Evolutionary conservation across 306 rosid species (phyloP).

Genomic region (Purshia tridentata): DNA sequence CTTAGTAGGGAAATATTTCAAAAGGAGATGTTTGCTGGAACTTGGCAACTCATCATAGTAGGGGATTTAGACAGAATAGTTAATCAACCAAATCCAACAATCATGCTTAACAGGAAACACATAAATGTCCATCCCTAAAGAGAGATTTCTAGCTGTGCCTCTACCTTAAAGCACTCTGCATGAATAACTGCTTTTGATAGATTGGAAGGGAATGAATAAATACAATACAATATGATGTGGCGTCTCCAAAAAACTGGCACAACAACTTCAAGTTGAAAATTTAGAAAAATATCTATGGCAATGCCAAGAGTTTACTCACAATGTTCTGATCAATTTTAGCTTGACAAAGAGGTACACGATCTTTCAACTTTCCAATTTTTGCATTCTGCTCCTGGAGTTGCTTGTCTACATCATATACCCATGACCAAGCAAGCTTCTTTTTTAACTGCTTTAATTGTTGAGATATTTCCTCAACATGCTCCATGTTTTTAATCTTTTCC

Average conservation of each 20-base stretch:
- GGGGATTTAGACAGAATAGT: background rate
- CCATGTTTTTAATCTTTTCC: constrained; percentile 73
- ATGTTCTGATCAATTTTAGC: constrained; percentile 60
- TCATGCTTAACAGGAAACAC: background rate
- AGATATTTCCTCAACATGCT: constrained; percentile 78
- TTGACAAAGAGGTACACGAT: constrained; percentile 73
- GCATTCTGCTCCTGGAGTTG: constrained; percentile 48
- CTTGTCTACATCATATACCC: constrained; percentile 80
- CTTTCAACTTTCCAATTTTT: constrained; percentile 60
- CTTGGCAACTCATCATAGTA: background rate
- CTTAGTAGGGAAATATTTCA: background rate
- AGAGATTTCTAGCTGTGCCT: background rate
- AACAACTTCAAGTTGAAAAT: constrained; percentile 19
- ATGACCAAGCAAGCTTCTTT: constrained; percentile 95
- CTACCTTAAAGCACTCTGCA: background rate
- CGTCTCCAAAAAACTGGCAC: background rate
- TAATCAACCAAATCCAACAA: background rate
- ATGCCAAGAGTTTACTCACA: constrained; percentile 38
- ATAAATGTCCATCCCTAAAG: background rate
- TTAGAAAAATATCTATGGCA: background rate
- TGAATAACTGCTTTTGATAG: background rate
- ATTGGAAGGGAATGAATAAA: background rate
- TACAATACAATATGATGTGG: background rate
- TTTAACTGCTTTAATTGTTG: constrained; percentile 60
- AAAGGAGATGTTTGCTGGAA: background rate